Percentiles rank a stretch among this genome's conserved stretches.
phyloP scores from a whole-genome alignment of 2,329 filamentous ascomycete species.

The Pseudogymnoascus sp. region DNA sequence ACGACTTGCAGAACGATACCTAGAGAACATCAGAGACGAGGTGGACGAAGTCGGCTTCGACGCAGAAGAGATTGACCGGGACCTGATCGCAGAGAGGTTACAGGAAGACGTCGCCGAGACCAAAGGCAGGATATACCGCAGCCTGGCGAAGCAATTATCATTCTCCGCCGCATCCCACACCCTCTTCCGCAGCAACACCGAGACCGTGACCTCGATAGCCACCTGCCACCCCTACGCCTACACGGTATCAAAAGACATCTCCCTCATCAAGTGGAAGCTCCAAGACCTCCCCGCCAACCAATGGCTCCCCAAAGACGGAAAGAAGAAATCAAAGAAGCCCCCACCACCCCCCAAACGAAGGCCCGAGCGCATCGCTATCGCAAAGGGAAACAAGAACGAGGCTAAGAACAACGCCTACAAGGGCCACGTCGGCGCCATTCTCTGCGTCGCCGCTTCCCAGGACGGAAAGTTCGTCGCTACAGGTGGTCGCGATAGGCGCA shows the following conservation, averaged over 20 bases:
- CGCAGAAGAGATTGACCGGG: slow-evolving; percentile 85
- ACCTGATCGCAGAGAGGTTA: slow-evolving; percentile 82
- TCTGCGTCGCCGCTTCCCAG: slow-evolving; percentile 77
- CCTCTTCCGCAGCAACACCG: slow-evolving; percentile 71
- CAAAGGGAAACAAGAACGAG: slow-evolving; percentile 55
- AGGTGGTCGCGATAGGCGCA: slow-evolving; percentile 72
- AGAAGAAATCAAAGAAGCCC: slow-evolving; percentile 50
- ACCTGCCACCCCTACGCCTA: slow-evolving; percentile 75
- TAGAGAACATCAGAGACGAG: slow-evolving; percentile 81
- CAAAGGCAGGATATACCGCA: slow-evolving; percentile 82
- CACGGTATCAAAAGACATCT: slow-evolving; percentile 78
- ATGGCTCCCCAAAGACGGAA: slow-evolving; percentile 44
- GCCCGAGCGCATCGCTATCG: slow-evolving; percentile 56
- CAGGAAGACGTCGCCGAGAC: slow-evolving; percentile 88
- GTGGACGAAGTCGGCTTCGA: slow-evolving; percentile 84
- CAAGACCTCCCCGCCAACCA: slow-evolving; percentile 57
- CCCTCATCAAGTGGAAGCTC: slow-evolving; percentile 83
- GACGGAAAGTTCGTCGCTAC: slow-evolving; percentile 90
- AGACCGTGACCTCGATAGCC: slow-evolving; percentile 72
- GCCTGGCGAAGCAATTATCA: slow-evolving; percentile 66
- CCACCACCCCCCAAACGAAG: slow-evolving; percentile 51
- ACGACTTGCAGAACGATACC: slow-evolving; percentile 82
- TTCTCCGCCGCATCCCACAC: slow-evolving; percentile 61
- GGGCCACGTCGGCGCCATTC: slow-evolving; percentile 72
- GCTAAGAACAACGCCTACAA: slow-evolving; percentile 58